Conservation (phyloP, 192 early-diverging fungal species). For the Oehlia diaphana region DNA sequence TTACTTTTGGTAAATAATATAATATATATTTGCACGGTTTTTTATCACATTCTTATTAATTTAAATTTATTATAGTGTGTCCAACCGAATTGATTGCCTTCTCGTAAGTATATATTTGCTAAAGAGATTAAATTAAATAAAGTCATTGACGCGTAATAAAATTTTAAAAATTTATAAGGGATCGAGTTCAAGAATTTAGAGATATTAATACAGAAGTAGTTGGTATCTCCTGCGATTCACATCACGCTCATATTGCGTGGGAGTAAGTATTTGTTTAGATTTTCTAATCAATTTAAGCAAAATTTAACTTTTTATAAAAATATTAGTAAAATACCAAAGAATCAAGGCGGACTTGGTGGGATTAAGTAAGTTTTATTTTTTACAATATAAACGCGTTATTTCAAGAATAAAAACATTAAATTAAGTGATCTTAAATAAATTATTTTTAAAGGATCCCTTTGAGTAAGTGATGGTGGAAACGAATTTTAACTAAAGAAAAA, state of each 20-base stretch:
- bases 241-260: slow-evolving; percentile 83
- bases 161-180: slow-evolving; percentile 36
- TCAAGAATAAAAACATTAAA: no score
- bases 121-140: background rate
- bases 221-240: slow-evolving; percentile 61
- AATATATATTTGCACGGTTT: background rate
- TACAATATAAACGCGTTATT: background rate
- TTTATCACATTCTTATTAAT: background rate
- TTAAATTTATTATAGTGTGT: slow-evolving; percentile 51
- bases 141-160: background rate
- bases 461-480: background rate
- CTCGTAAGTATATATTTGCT: slow-evolving; percentile 27
- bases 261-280: background rate
- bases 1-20: slow-evolving; percentile 43
- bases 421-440: no score
- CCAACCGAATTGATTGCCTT: slow-evolving; percentile 91
- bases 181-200: slow-evolving; percentile 77
- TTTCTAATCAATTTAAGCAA: background rate
- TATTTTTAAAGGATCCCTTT: slow-evolving; percentile 21
- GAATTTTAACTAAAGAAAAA: background rate
- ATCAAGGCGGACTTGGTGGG: slow-evolving; percentile 84
- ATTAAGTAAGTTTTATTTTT: slow-evolving; percentile 48
- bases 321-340: slow-evolving; percentile 61
- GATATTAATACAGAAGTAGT: slow-evolving; percentile 68
- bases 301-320: background rate